A percentile compares a stretch with the other conserved stretches of the same genome.
Conservation (phyloP, 352 stramenopile genomes). For the Globisporangium parvum region DNA sequence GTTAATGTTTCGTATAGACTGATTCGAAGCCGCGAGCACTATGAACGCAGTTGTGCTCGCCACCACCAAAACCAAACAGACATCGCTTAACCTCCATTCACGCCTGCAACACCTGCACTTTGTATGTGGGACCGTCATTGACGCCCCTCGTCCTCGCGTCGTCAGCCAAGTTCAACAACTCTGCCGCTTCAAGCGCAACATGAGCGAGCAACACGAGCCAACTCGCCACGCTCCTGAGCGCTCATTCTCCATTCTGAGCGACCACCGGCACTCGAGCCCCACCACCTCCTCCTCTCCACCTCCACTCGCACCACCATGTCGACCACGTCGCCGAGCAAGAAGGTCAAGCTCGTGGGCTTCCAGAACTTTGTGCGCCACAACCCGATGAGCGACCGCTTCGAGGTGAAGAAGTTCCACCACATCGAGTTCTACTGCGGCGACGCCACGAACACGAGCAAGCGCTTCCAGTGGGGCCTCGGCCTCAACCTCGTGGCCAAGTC, state of each 20-base stretch:
- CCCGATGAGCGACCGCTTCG: constrained; percentile 68
- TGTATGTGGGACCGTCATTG: no score
- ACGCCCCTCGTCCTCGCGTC: no score
- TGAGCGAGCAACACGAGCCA: no score
- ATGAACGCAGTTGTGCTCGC: no score
- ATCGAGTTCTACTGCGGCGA: constrained; percentile 82
- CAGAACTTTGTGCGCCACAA: constrained; percentile 77
- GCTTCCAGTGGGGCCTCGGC: constrained; percentile 83
- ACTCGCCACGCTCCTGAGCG: no score
- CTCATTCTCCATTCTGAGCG: constrained; percentile 1
- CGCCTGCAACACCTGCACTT: no score
- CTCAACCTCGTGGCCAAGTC: constrained; percentile 80
- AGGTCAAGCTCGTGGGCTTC: constrained; percentile 62
- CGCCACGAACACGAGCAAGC: constrained; percentile 65
- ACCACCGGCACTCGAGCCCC: background rate
- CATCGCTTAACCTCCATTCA: no score
- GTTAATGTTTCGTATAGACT: no score
- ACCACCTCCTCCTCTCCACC: background rate
- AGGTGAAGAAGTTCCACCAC: constrained; percentile 79
- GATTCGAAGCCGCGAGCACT: no score
- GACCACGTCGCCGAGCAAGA: constrained; percentile 25
- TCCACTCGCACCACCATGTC: background rate
- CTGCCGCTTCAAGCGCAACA: no score
- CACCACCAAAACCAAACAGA: no score
- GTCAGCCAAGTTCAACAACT: no score